Evolutionary conservation across 202 grass and related monocot species (phyloP).

Genomic region (Dendrocalamus latiflorus): DNA sequence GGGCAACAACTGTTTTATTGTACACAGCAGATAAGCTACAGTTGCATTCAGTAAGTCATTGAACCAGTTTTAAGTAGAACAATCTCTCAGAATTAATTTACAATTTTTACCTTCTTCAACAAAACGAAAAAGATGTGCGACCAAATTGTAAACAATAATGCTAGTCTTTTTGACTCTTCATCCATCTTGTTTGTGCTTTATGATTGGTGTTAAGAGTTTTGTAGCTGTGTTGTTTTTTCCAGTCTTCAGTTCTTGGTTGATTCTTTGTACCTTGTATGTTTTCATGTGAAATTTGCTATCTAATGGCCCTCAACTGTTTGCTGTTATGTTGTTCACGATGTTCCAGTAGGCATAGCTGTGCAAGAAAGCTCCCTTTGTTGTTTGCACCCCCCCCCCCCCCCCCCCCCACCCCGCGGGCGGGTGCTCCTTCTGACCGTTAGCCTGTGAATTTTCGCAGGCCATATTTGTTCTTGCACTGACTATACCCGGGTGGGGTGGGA

Average conservation of each 20-base stretch:
- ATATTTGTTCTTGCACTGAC: too few relatives aligned
- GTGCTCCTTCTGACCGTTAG: too few relatives aligned
- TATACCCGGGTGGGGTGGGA: neutral
- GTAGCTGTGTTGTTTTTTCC: neutral
- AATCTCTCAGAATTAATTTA: neutral
- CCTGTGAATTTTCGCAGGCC: too few relatives aligned
- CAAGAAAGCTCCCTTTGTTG: neutral
- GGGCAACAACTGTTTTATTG: constrained; percentile 39
- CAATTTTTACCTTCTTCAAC: neutral
- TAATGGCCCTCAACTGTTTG: neutral
- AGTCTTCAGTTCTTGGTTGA: neutral
- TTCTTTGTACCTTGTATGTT: neutral
- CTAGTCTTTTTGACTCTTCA: neutral
- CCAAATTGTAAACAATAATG: neutral
- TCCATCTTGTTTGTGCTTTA: neutral
- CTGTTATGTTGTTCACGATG: neutral
- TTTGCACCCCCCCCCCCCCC: neutral
- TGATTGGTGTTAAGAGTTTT: neutral
- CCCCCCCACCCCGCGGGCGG: too few relatives aligned
- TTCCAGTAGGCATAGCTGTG: neutral
- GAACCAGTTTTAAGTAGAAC: neutral
- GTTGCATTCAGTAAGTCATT: constrained; percentile 69
- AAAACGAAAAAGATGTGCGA: neutral
- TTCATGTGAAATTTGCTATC: neutral
- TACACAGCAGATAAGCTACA: constrained; percentile 69